phyloP scores from a whole-genome alignment of 495 filamentous ascomycete genomes.

The Penicillium longicatenatum region DNA sequence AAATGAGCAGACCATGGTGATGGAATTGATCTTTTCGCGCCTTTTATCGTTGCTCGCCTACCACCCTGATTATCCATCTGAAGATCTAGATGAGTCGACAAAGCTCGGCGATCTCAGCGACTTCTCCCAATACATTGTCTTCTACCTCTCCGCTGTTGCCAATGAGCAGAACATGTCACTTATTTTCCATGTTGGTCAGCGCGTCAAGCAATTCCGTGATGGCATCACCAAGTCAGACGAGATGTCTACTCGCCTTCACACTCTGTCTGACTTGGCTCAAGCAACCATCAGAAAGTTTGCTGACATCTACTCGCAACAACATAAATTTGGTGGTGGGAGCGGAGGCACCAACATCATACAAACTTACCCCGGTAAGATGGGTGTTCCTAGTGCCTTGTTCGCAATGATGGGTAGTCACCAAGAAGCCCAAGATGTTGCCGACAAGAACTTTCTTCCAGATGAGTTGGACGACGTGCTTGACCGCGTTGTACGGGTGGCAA shows the following conservation, averaged over 20 bases:
- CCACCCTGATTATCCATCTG: constrained; percentile 81
- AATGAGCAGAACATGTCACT: constrained; percentile 83
- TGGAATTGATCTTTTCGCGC: constrained; percentile 85
- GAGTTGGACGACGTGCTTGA: constrained; percentile 80
- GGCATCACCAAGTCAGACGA: constrained; percentile 62
- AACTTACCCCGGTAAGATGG: constrained; percentile 78
- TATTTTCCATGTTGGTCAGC: constrained; percentile 90
- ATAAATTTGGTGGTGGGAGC: constrained; percentile 58
- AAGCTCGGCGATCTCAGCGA: constrained; percentile 71
- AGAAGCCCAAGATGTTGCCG: constrained; percentile 78
- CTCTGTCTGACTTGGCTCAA: constrained; percentile 87
- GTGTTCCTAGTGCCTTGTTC: constrained; percentile 78
- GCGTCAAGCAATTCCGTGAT: constrained; percentile 87
- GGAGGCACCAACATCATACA: constrained; percentile 71
- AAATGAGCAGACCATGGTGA: constrained; percentile 55
- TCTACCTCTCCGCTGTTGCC: constrained; percentile 81
- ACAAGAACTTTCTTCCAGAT: constrained; percentile 79
- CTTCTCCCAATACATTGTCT: constrained; percentile 82
- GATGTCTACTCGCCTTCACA: constrained; percentile 63
- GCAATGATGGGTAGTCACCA: constrained; percentile 70
- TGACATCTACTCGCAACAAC: constrained; percentile 53
- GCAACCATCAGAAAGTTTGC: constrained; percentile 81
- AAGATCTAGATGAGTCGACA: constrained; percentile 47
- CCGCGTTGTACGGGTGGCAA: constrained; percentile 54
- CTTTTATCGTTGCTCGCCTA: constrained; percentile 87